Conservation (phyloP, 768 basidiomycete species). For the Mycena leptocephala region DNA sequence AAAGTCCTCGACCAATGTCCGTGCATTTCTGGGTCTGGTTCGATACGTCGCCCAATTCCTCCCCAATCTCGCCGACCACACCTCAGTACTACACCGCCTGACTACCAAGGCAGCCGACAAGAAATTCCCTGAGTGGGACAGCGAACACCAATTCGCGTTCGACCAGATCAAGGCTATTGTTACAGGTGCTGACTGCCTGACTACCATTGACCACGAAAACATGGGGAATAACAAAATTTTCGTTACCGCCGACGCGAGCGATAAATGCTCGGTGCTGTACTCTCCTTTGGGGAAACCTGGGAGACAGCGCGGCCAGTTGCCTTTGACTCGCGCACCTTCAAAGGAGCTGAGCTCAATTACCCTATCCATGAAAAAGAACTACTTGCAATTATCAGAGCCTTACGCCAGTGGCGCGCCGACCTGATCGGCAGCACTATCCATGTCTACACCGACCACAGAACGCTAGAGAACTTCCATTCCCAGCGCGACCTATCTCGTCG, state of each 20-base stretch:
- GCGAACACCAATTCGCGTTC: slow-evolving; percentile 42
- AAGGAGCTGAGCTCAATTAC: slow-evolving; percentile 46
- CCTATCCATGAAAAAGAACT: slow-evolving; percentile 38
- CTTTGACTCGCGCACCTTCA: slow-evolving; percentile 42
- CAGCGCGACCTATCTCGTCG: slow-evolving; percentile 45
- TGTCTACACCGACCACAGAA: slow-evolving; percentile 52
- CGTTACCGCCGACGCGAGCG: slow-evolving; percentile 47
- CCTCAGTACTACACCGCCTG: slow-evolving; percentile 40
- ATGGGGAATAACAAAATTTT: slow-evolving; percentile 49
- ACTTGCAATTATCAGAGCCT: slow-evolving; percentile 46
- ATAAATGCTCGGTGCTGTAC: slow-evolving; percentile 45
- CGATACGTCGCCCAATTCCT: slow-evolving; percentile 50
- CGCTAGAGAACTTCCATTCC: slow-evolving; percentile 45
- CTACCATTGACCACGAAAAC: slow-evolving; percentile 48
- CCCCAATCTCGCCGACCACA: slow-evolving; percentile 47
- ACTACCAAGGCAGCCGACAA: slow-evolving; percentile 46
- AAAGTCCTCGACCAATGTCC: slow-evolving; percentile 43
- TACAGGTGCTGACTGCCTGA: slow-evolving; percentile 40
- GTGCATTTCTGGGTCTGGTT: slow-evolving; percentile 50
- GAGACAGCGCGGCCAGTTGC: slow-evolving; percentile 48
- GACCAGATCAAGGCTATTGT: slow-evolving; percentile 47
- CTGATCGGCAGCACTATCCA: slow-evolving; percentile 26
- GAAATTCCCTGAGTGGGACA: slow-evolving; percentile 46
- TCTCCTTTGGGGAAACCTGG: slow-evolving; percentile 44
- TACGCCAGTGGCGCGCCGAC: slow-evolving; percentile 38